Conservation (phyloP, 192 early-diverging fungal species). For the Tieghemiomyces parasiticus region DNA sequence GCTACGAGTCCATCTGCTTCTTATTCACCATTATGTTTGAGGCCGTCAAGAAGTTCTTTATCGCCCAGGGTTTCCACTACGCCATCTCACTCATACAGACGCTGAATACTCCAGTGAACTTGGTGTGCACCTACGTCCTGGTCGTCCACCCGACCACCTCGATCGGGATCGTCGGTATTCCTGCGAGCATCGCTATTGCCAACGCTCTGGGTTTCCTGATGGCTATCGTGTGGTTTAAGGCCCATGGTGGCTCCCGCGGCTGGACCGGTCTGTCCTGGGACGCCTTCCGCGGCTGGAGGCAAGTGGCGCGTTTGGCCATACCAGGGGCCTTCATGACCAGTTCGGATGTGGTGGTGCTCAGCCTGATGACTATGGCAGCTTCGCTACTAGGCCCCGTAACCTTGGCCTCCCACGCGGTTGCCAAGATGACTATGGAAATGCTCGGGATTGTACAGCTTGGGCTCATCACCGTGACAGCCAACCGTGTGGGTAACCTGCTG, state of each 20-base stretch:
- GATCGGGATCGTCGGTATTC: slow-evolving; percentile 59
- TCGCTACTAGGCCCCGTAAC: slow-evolving; percentile 45
- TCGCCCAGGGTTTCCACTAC: slow-evolving; percentile 51
- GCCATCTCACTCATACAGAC: slow-evolving; percentile 34
- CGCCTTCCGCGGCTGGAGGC: slow-evolving; percentile 35
- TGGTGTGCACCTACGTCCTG: slow-evolving; percentile 48
- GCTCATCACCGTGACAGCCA: slow-evolving; percentile 48
- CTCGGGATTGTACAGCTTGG: slow-evolving; percentile 61
- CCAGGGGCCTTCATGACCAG: slow-evolving; percentile 62
- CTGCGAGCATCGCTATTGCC: slow-evolving; percentile 45
- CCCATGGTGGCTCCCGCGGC: slow-evolving; percentile 24
- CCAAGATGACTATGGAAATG: slow-evolving; percentile 38
- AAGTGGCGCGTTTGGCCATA: slow-evolving; percentile 41
- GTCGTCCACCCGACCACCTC: slow-evolving; percentile 38
- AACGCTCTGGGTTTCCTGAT: slow-evolving; percentile 35
- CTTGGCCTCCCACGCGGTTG: slow-evolving; percentile 55
- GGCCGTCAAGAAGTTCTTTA: slow-evolving; percentile 53
- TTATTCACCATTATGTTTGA: slow-evolving; percentile 50
- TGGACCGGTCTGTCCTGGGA: slow-evolving; percentile 64
- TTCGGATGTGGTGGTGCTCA: slow-evolving; percentile 61
- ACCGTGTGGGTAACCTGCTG: slow-evolving; percentile 48
- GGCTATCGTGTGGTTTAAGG: slow-evolving; percentile 34
- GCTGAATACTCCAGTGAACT: slow-evolving; percentile 43
- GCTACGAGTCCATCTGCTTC: slow-evolving; percentile 33
- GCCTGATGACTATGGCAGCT: slow-evolving; percentile 41